Percentiles rank a stretch among this genome's conserved stretches.
Evolutionary conservation across 2,329 filamentous ascomycete genomes (phyloP).

Genomic region (Aspergillus sp.): DNA sequence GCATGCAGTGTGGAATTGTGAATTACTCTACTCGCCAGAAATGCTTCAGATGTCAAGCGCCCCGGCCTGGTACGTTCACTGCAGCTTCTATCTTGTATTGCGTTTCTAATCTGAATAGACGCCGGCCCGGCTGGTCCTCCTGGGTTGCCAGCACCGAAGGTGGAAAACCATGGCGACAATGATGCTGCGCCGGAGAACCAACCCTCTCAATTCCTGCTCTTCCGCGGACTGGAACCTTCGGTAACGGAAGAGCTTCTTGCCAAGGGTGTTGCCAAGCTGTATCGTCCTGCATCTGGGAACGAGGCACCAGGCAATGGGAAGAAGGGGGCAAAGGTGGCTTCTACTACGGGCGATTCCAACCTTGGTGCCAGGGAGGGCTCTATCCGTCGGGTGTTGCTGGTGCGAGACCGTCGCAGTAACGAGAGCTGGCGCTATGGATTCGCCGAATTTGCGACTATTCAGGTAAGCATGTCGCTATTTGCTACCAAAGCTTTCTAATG

Average conservation of each 20-base stretch:
- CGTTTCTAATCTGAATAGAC: conserved; percentile 23
- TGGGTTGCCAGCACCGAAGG: conserved; percentile 44
- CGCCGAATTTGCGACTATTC: conserved; percentile 75
- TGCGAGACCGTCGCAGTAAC: conserved; percentile 70
- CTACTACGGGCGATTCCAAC: conserved; percentile 60
- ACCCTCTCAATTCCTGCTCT: conserved; percentile 73
- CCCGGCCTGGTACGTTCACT: conserved; percentile 51
- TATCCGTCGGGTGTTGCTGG: conserved; percentile 74
- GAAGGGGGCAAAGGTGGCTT: conserved; percentile 54
- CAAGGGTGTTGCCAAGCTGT: conserved; percentile 72
- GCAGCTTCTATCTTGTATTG: not conserved
- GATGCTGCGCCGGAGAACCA: conserved; percentile 58
- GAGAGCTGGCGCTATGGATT: conserved; percentile 82
- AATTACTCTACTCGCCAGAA: conserved; percentile 60
- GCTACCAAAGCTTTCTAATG: conserved; percentile 8
- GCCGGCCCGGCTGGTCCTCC: conserved; percentile 36
- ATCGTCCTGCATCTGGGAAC: conserved; percentile 54
- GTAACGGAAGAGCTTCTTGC: conserved; percentile 73
- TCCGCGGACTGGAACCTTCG: conserved; percentile 70
- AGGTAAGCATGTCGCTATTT: conserved; percentile 40
- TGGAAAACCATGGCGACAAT: conserved; percentile 56
- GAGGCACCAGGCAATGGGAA: conserved; percentile 44
- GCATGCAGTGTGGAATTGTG: conserved; percentile 53
- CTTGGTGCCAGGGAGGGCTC: conserved; percentile 72
- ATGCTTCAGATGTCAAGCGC: conserved; percentile 62